These are phyloP conservation scores for Mycena polygramma DNA, from an alignment of 768 basidiomycete species.

Conservation along the genomic window DNA sequence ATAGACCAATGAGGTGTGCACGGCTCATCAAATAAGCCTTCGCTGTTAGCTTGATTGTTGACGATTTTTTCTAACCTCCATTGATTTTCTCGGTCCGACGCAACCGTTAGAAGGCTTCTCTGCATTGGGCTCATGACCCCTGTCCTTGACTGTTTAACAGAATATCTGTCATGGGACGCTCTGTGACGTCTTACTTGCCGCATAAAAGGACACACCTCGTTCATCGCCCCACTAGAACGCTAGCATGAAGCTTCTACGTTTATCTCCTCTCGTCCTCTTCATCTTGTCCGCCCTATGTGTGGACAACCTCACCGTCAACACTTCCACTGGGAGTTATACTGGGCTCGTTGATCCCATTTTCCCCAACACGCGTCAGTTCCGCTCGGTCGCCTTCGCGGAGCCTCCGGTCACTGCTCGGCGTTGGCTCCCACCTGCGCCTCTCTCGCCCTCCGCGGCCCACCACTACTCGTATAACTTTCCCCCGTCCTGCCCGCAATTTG, in stretches of 20 bases:
- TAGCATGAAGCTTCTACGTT: slow-evolving; percentile 12
- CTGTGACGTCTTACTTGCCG: too few species aligned
- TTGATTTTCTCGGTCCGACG: too few species aligned
- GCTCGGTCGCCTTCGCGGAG: slow-evolving; percentile 24
- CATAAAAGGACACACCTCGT: too few species aligned
- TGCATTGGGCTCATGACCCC: too few species aligned
- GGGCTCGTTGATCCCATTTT: slow-evolving; percentile 18
- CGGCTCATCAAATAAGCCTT: too few species aligned
- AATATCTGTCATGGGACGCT: too few species aligned
- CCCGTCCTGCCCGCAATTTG: slow-evolving; percentile 31
- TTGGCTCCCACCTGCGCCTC: slow-evolving; percentile 27
- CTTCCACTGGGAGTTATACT: slow-evolving; percentile 16
- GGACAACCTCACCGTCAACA: slow-evolving; percentile 6
- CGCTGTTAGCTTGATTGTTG: too few species aligned
- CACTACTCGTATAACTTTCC: slow-evolving; percentile 22
- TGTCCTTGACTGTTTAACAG: too few species aligned
- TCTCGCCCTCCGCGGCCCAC: slow-evolving; percentile 10
- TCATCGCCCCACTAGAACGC: too few species aligned
- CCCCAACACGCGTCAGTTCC: slow-evolving; percentile 25
- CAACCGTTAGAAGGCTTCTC: too few species aligned
- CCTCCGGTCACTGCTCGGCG: slow-evolving; percentile 27
- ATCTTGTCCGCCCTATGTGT: neutral
- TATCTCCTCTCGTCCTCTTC: neutral
- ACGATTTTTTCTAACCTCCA: too few species aligned
- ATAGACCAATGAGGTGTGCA: too few species aligned